Conservation (phyloP, 257 asterid genomes). For the Penstemon newberryi region DNA sequence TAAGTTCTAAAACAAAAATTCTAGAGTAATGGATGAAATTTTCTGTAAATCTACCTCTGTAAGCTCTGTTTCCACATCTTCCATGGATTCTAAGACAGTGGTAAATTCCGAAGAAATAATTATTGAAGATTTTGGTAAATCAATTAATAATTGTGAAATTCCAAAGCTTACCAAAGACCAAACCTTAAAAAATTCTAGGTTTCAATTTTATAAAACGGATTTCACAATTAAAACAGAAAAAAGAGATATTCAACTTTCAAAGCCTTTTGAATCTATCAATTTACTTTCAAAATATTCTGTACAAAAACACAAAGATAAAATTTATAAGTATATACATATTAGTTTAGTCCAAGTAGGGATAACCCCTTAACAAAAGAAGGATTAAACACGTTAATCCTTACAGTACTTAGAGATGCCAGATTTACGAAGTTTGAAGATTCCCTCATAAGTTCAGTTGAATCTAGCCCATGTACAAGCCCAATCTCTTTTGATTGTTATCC, state of each 20-base stretch:
- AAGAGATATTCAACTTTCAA: neutral
- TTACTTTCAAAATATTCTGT: neutral
- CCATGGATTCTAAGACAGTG: neutral
- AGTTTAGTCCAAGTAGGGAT: constrained; percentile 15
- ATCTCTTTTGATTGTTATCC: constrained; percentile 10
- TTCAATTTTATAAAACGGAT: neutral
- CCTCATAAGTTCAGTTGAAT: neutral
- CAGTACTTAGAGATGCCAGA: neutral
- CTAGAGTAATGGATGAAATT: neutral
- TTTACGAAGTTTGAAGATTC: constrained; percentile 6
- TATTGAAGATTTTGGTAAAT: neutral
- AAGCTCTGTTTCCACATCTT: neutral
- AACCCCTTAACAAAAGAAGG: constrained; percentile 13
- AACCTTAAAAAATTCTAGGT: neutral
- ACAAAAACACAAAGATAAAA: neutral
- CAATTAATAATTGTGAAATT: neutral
- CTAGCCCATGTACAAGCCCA: neutral
- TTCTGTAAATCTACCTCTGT: neutral
- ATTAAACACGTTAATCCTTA: neutral
- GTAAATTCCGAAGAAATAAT: neutral
- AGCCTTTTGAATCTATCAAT: neutral
- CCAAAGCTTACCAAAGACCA: neutral
- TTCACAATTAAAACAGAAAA: neutral
- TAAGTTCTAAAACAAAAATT: too few species aligned
- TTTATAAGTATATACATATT: neutral